Base-by-base conservation (phyloP, 176 grass and related monocot genomes). In the Oryza glaberrima region DNA sequence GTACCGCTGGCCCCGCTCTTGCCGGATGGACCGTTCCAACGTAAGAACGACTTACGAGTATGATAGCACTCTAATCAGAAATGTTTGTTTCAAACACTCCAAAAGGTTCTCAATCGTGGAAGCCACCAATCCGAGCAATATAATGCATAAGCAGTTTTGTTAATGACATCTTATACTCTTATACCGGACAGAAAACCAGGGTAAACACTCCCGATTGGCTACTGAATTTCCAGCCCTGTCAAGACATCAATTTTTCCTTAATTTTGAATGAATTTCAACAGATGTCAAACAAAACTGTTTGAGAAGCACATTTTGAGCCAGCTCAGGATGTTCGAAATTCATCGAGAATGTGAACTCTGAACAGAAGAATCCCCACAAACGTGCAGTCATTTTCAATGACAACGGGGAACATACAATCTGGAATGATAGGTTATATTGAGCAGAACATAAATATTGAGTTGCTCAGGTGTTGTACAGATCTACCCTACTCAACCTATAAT, bases 401-500 rank as follows among this genome's bases (percentile, higher is more conserved):
- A 41, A 41, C 8, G 2, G 4, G 26, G 20, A 79, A 72, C 19
- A 13, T 78, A 23, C 40, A 74, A 67, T 44, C 4, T 69, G 17
- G 67, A 61, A 78, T 11, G 20, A 35, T 17, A 2, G 77, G 73
- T 26, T 40, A n/a, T 19, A 49, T 54, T 61, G 14, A 82, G 56
- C 65, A 38, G 32, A 69, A 69, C 35, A 81, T 60, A 49, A 71
- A 67, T 44, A 54, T 65, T 36, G 36, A 77, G 52, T 43, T 40
- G 66, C 8, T 40, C n/a, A 45, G 73, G 58, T 63, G 58, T n/a
- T 70, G 14, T 71, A 45, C 48, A 48, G 11, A 44, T 45, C 64
- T 80, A 87, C 36, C 76, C 85, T 88, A 77, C 71, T 66, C 61
- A 67, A 22, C 52, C 71, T 91, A 87, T 84, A 69, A 76, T 87